Evolutionary conservation across 1,139 yeast genomes (phyloP), one percentile per base, ranked within the genome.

Genomic region (Saccharomyces pastorianus): DNA sequence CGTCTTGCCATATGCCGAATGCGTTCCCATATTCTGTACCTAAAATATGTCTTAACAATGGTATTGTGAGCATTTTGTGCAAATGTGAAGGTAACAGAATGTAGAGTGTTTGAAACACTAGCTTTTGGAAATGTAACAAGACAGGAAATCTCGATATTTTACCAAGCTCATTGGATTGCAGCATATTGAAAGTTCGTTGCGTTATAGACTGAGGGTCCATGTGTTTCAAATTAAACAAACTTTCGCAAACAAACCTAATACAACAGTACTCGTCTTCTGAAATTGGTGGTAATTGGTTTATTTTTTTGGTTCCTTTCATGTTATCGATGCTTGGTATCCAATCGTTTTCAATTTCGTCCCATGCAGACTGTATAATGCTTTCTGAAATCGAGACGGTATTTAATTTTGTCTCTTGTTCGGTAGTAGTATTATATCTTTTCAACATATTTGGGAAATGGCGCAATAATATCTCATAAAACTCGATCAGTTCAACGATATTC

Each of bases 21-120:
- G 90, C 85, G 64, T 85, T 85, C n/a, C 87, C 85, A 41, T 84
- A 77, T 58, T 83, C 86, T 42, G 78, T 73, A 1, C 90, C 90
- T 49, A 83, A 72, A 4, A 81, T 75, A 7, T 72, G 68, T 50
- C 88, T 72, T 23, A 84, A 69, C 2, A 61, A 59, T 3, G 66
- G 65, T 0, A 78, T 69, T 1, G 77, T 73, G 14, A 83, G 69
- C n/a, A 67, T 63, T 1, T 67, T 65, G 49, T 72, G 75, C 32
- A 81, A 65, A 23, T 63, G 62, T 0, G 61, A 60, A 0, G 81
- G 79, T n/a, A 79, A 67, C 7, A 77, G 66, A 2, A 77, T 61
- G 54, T 69, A 71, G 42, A 84, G 65, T 59, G 81, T 80, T 64
- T 80, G 76, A 67, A 74, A 84, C 2, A 81, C 77, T 49, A 71